These are phyloP conservation scores for Hypoxylon subgilvum DNA, from an alignment of 495 filamentous ascomycete genomes.

Conservation along the genomic window DNA sequence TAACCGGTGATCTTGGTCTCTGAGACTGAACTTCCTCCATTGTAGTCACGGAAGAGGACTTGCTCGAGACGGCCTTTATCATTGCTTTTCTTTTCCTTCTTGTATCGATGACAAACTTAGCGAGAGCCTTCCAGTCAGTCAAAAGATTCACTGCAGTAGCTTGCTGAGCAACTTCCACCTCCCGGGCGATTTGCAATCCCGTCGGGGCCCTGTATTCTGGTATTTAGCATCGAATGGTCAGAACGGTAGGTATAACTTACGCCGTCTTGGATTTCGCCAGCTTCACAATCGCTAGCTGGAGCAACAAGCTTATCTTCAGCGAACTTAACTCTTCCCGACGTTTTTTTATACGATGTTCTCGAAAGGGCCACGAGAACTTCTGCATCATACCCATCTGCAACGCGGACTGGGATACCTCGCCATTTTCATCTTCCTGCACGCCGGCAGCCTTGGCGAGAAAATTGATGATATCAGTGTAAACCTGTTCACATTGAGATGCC, in stretches of 20 bases:
- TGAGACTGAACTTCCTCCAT: background rate
- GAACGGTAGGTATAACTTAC: background rate
- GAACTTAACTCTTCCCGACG: slow-evolving; percentile 20
- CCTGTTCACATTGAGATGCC: slow-evolving; percentile 27
- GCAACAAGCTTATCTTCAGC: slow-evolving; percentile 26
- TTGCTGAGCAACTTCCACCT: slow-evolving; percentile 11
- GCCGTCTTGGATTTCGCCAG: slow-evolving; percentile 19
- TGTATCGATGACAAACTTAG: background rate
- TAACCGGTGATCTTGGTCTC: background rate
- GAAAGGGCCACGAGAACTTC: slow-evolving; percentile 25
- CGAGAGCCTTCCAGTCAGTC: background rate
- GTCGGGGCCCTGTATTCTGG: background rate
- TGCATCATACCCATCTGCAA: slow-evolving; percentile 7
- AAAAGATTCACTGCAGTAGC: slow-evolving; percentile 14
- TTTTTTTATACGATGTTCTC: slow-evolving; percentile 21
- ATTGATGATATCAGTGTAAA: slow-evolving; percentile 26
- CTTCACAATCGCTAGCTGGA: slow-evolving; percentile 20
- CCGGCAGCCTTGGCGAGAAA: slow-evolving; percentile 24
- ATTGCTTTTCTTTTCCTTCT: background rate
- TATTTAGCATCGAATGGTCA: background rate
- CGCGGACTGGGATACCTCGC: slow-evolving; percentile 3
- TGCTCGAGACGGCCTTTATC: background rate
- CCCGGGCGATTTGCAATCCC: background rate
- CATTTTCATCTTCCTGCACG: slow-evolving; percentile 7
- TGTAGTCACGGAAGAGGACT: background rate